Percentiles rank a stretch among this genome's conserved stretches.
These are phyloP conservation scores for Pulveroboletus sp. DNA, from an alignment of 768 basidiomycete genomes.

Conservation along the genomic window DNA sequence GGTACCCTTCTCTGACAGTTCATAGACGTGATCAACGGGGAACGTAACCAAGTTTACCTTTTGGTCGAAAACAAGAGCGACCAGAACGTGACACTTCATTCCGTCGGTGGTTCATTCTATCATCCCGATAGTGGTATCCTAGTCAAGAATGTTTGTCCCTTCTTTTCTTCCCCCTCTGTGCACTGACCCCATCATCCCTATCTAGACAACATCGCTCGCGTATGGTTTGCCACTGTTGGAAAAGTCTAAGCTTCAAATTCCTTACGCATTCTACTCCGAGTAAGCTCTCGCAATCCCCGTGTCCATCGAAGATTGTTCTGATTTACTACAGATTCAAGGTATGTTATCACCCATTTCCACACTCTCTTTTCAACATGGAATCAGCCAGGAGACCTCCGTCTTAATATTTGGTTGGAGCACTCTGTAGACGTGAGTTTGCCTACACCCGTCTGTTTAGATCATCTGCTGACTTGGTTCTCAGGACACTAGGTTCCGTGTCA, in stretches of 20 bases:
- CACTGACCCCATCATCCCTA: not conserved
- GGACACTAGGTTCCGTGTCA: constrained; percentile 56
- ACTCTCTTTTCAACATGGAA: constrained; percentile 4
- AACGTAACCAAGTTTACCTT: constrained; percentile 63
- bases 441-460: not conserved
- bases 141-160: constrained; percentile 64
- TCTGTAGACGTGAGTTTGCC: constrained; percentile 47
- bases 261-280: constrained; percentile 80
- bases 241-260: constrained; percentile 57
- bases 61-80: constrained; percentile 73
- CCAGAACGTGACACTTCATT: constrained; percentile 63
- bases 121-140: constrained; percentile 57
- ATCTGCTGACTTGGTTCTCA: constrained; percentile 20
- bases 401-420: constrained; percentile 76
- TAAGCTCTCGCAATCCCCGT: constrained; percentile 35
- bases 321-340: constrained; percentile 55
- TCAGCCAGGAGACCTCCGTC: constrained; percentile 70
- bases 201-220: constrained; percentile 53
- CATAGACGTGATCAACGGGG: constrained; percentile 80
- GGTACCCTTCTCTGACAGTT: constrained; percentile 8
- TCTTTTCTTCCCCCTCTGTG: not conserved
- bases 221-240: constrained; percentile 51
- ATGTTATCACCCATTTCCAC: constrained; percentile 3
- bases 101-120: constrained; percentile 63
- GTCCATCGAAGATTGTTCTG: constrained; percentile 1